phyloP scores from a whole-genome alignment of 2,329 filamentous ascomycete genomes.

The Calycina marina region DNA sequence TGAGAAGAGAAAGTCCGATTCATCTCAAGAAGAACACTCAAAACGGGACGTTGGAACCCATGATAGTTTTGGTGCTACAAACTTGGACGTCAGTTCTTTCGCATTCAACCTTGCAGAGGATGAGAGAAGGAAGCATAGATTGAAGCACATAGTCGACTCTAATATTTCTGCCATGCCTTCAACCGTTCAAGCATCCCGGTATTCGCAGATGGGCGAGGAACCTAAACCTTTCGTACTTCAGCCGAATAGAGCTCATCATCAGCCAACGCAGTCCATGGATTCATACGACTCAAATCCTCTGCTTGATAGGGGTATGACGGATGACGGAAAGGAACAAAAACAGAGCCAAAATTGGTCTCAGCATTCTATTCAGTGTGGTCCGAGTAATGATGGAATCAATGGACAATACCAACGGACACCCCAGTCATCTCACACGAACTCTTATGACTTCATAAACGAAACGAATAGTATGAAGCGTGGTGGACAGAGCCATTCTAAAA shows the following conservation, averaged over 20 bases:
- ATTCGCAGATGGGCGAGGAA: conserved; percentile 7
- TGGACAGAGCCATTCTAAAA: conserved; percentile 9
- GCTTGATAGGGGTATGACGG: conserved; percentile 49
- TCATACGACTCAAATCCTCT: conserved; percentile 69
- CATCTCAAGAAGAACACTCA: conserved; percentile 7
- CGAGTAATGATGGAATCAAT: conserved; percentile 26
- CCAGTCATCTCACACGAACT: conserved; percentile 25
- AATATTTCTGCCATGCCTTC: conserved; percentile 23
- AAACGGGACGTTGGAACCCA: conserved; percentile 6
- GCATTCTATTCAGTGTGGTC: conserved; percentile 36
- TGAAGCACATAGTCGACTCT: conserved; percentile 31
- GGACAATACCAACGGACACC: conserved; percentile 14
- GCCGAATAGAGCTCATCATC: conserved; percentile 11
- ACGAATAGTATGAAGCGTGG: conserved; percentile 31
- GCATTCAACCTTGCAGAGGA: conserved; percentile 16
- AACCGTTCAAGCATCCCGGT: conserved; percentile 10
- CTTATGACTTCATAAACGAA: conserved; percentile 39
- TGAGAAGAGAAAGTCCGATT: conserved; percentile 32
- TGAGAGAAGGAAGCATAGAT: conserved; percentile 32
- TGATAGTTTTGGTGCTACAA: conserved; percentile 17
- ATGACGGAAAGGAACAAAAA: conserved; percentile 31
- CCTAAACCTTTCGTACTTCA: conserved; percentile 19
- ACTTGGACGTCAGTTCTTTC: conserved; percentile 14
- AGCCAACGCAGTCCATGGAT: conserved; percentile 47
- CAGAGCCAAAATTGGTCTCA: conserved; percentile 36